A percentile compares a stretch with the other conserved stretches of the same genome.
These are phyloP conservation scores for Kregervanrija pseudodelftensis DNA, from an alignment of 805 yeast genomes.

Conservation along the genomic window DNA sequence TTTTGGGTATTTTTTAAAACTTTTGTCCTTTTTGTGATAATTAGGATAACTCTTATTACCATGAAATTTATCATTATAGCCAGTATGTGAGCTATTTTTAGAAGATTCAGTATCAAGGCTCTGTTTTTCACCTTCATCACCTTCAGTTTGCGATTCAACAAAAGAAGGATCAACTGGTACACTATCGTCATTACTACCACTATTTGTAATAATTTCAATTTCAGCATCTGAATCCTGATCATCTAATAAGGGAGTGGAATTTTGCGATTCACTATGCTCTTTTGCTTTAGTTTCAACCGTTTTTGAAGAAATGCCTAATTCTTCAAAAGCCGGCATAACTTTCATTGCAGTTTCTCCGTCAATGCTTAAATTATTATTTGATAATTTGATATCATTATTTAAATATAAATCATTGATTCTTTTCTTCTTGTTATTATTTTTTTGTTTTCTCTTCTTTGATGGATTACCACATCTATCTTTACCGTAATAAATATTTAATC, in stretches of 20 bases:
- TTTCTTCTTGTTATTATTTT: slow-evolving; percentile 33
- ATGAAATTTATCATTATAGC: not conserved
- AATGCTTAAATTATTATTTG: slow-evolving; percentile 4
- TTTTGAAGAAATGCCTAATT: slow-evolving; percentile 12
- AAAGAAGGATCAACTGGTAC: too few species aligned
- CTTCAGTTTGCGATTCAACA: too few species aligned
- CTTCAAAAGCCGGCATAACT: slow-evolving; percentile 8
- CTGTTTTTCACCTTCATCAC: too few species aligned
- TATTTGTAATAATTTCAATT: too few species aligned
- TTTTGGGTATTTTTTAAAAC: too few species aligned
- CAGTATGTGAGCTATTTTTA: too few species aligned
- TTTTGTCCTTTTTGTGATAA: too few species aligned
- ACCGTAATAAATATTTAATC: slow-evolving; percentile 60
- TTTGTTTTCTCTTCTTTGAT: slow-evolving; percentile 41
- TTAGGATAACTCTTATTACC: too few species aligned
- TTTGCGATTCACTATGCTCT: not conserved
- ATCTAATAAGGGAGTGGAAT: too few species aligned
- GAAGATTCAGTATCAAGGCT: too few species aligned
- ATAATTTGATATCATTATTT: not conserved
- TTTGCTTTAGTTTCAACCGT: slow-evolving; percentile 5
- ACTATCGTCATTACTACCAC: too few species aligned
- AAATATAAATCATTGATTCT: slow-evolving; percentile 7
- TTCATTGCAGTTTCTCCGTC: slow-evolving; percentile 8
- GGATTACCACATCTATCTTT: slow-evolving; percentile 74
- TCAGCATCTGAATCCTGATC: too few species aligned